These are phyloP conservation scores for Daldinia caldariorum DNA, from an alignment of 495 filamentous ascomycete species.

Conservation along the genomic window DNA sequence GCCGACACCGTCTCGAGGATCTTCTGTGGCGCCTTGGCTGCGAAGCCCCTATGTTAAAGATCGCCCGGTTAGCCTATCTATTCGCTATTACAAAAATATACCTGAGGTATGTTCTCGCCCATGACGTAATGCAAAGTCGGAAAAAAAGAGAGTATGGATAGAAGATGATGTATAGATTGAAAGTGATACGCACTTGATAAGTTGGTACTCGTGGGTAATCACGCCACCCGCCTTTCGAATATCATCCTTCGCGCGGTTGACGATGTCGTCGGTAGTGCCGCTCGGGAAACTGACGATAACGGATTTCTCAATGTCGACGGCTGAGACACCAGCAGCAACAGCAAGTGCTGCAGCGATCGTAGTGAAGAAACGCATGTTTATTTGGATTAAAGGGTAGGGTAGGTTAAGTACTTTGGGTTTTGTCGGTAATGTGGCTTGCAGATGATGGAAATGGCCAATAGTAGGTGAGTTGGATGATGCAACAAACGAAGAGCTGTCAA, in stretches of 20 bases:
- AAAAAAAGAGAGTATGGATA: not conserved
- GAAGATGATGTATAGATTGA: not conserved
- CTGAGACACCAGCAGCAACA: constrained; percentile 61
- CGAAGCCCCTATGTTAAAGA: constrained; percentile 69
- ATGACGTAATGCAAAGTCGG: not conserved
- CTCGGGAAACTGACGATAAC: constrained; percentile 81
- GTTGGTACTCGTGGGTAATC: constrained; percentile 65
- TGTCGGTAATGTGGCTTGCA: constrained; percentile 6
- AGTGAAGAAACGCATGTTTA: constrained; percentile 66
- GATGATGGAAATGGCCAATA: not conserved
- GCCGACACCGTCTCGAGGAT: constrained; percentile 75
- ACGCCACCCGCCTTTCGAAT: constrained; percentile 72
- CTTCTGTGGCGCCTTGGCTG: constrained; percentile 73
- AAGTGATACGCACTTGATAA: constrained; percentile 62
- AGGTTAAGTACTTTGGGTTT: not conserved
- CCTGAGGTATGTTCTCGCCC: not conserved
- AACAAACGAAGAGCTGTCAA: not conserved
- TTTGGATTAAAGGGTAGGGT: not conserved
- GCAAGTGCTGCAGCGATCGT: constrained; percentile 66
- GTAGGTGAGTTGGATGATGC: not conserved
- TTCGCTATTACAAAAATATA: not conserved
- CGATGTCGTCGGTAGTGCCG: constrained; percentile 73
- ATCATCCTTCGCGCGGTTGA: constrained; percentile 74
- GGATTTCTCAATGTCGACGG: constrained; percentile 69
- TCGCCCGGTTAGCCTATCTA: constrained; percentile 11